phyloP scores from a whole-genome alignment of 148 eudicot genomes.

The Nyssa sinensis region DNA sequence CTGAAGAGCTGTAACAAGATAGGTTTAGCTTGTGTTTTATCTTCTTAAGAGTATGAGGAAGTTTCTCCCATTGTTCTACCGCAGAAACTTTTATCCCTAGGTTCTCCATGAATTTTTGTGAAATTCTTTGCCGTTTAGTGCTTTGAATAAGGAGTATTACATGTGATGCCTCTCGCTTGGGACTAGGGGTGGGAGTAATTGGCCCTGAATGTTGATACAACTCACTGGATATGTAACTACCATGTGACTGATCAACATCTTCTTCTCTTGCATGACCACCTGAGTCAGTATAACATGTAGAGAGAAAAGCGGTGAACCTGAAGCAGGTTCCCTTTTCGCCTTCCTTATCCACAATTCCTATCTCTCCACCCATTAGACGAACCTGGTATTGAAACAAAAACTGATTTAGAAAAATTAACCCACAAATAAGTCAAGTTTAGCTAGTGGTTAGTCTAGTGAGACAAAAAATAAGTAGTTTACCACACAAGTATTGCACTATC shows the following conservation, averaged over 20 bases:
- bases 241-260: conserved; percentile 16
- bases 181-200: conserved; percentile 25
- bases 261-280: conserved; percentile 4
- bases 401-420: too few species aligned
- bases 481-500: too few species aligned
- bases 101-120: conserved; percentile 48
- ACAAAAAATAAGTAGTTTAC: too few species aligned
- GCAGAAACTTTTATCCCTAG: conserved; percentile 46
- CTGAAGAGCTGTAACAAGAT: conserved; percentile 30
- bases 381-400: conserved; percentile 51
- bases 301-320: conserved; percentile 60
- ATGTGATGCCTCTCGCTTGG: conserved; percentile 39
- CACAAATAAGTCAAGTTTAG: background rate
- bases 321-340: conserved; percentile 67
- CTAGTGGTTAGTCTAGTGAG: too few species aligned
- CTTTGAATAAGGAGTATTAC: conserved; percentile 60
- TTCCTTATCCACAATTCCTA: conserved; percentile 61
- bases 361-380: conserved; percentile 87
- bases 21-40: conserved; percentile 31
- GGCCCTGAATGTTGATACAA: conserved; percentile 19
- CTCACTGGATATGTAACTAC: conserved; percentile 14
- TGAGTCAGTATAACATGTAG: conserved; percentile 9
- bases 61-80: conserved; percentile 35
- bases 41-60: conserved; percentile 41
- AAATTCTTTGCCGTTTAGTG: conserved; percentile 43